Evolutionary conservation across 129 eudicot species (phyloP).

Genomic region (Chrysanthemum seticuspe): DNA sequence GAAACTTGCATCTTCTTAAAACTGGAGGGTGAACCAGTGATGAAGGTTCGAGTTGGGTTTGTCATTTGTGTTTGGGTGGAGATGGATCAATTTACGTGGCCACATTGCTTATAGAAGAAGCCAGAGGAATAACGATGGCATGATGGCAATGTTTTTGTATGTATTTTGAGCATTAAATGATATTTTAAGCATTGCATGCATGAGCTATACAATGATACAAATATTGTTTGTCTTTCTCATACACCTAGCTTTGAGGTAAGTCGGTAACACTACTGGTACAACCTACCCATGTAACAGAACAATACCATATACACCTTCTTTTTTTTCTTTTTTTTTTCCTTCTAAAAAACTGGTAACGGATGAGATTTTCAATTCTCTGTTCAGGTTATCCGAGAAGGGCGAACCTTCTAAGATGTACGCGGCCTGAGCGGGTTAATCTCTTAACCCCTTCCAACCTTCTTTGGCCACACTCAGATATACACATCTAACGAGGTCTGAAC

Average conservation of each 20-base stretch:
- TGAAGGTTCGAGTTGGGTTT: not conserved
- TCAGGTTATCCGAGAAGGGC: no score
- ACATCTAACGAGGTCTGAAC: no score
- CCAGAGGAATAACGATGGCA: conserved; percentile 8
- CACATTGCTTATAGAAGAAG: not conserved
- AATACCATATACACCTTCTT: no score
- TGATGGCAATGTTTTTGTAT: conserved; percentile 32
- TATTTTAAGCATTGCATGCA: not conserved
- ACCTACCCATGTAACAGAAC: no score
- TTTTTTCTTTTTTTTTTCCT: no score
- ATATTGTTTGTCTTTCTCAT: not conserved
- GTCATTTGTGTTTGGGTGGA: conserved; percentile 28
- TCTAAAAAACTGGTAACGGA: no score
- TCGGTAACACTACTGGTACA: no score
- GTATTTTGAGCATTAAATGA: conserved; percentile 30
- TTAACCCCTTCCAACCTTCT: no score
- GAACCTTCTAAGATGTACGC: no score
- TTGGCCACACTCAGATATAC: no score
- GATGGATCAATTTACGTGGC: conserved; percentile 23
- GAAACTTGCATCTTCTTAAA: not conserved
- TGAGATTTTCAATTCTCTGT: no score
- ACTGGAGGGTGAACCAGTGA: not conserved
- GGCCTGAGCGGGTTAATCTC: no score
- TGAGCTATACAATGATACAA: not conserved
- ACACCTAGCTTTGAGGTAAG: not conserved